These are phyloP conservation scores for Stachybotrys elegans DNA, from an alignment of 2,329 filamentous ascomycete genomes.

Conservation along the genomic window DNA sequence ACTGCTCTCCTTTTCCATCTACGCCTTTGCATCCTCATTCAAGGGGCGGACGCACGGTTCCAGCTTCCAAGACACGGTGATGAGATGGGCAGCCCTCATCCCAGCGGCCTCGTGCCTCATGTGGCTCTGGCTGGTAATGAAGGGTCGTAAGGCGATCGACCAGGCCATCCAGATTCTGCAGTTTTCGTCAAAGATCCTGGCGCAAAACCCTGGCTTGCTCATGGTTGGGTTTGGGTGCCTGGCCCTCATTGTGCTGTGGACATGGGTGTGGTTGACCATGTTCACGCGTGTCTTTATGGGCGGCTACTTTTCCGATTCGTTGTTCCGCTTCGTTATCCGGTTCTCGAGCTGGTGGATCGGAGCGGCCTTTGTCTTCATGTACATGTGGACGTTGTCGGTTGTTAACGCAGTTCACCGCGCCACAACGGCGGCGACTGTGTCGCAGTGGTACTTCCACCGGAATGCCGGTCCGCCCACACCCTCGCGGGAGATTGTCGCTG, in stretches of 20 bases:
- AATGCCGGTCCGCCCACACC: constrained; percentile 73
- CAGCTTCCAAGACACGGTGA: constrained; percentile 77
- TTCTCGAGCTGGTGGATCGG: constrained; percentile 92
- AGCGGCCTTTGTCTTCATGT: constrained; percentile 87
- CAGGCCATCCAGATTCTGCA: constrained; percentile 86
- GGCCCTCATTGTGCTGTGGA: constrained; percentile 74
- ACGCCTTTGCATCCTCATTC: constrained; percentile 86
- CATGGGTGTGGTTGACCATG: constrained; percentile 95
- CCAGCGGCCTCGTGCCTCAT: constrained; percentile 68
- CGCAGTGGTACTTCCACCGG: constrained; percentile 98
- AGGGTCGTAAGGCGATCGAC: constrained; percentile 72
- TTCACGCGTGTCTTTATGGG: constrained; percentile 92
- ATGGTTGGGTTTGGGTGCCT: constrained; percentile 78
- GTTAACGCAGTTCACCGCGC: constrained; percentile 85
- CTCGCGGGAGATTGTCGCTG: constrained; percentile 74
- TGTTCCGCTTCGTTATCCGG: constrained; percentile 71
- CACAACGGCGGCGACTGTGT: constrained; percentile 90
- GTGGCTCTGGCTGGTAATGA: constrained; percentile 81
- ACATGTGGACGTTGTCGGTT: constrained; percentile 89
- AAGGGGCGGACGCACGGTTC: constrained; percentile 69
- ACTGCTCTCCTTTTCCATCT: constrained; percentile 83
- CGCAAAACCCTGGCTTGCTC: constrained; percentile 77
- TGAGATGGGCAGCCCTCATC: constrained; percentile 81
- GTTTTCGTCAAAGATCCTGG: constrained; percentile 83
- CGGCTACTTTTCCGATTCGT: constrained; percentile 67